Percentiles rank a stretch among this genome's conserved stretches.
Evolutionary conservation across 2,329 filamentous ascomycete species (phyloP).

Genomic region (Trichoderma pleuroti): DNA sequence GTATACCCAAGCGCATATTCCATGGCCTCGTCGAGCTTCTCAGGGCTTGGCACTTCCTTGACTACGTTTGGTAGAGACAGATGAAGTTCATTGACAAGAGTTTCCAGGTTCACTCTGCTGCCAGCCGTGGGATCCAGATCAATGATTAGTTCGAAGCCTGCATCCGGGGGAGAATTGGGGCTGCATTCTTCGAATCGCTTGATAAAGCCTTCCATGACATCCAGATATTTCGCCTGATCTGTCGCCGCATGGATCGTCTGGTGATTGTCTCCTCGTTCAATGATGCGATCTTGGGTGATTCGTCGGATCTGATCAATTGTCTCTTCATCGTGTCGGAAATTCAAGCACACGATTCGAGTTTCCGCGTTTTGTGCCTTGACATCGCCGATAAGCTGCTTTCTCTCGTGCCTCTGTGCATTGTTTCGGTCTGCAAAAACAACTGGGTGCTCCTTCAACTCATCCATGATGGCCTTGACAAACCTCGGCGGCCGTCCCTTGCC

Average conservation of each 20-base stretch:
- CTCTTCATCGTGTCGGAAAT: constrained; percentile 81
- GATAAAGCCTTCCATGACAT: constrained; percentile 95
- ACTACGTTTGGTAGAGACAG: constrained; percentile 75
- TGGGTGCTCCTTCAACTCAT: constrained; percentile 58
- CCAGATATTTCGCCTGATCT: constrained; percentile 68
- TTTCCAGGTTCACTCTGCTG: constrained; percentile 86
- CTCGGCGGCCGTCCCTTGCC: constrained; percentile 71
- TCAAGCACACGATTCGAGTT: constrained; percentile 75
- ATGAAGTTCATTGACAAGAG: constrained; percentile 67
- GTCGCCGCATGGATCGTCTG: constrained; percentile 92
- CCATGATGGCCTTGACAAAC: constrained; percentile 70
- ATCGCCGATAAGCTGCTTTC: constrained; percentile 82
- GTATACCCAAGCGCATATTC: constrained; percentile 70
- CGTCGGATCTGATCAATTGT: constrained; percentile 69
- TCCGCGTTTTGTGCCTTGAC: constrained; percentile 59
- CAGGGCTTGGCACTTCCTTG: constrained; percentile 62
- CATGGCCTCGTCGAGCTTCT: constrained; percentile 78
- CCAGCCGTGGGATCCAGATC: constrained; percentile 72
- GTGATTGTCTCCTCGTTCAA: constrained; percentile 89
- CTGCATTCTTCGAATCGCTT: constrained; percentile 78
- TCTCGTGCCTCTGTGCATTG: constrained; percentile 84
- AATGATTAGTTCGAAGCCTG: constrained; percentile 78
- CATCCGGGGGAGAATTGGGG: constrained; percentile 64
- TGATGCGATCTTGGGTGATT: constrained; percentile 73
- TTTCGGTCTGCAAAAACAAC: constrained; percentile 91